phyloP scores from a whole-genome alignment of 2,329 filamentous ascomycete species.

The Blumeria graminis region DNA sequence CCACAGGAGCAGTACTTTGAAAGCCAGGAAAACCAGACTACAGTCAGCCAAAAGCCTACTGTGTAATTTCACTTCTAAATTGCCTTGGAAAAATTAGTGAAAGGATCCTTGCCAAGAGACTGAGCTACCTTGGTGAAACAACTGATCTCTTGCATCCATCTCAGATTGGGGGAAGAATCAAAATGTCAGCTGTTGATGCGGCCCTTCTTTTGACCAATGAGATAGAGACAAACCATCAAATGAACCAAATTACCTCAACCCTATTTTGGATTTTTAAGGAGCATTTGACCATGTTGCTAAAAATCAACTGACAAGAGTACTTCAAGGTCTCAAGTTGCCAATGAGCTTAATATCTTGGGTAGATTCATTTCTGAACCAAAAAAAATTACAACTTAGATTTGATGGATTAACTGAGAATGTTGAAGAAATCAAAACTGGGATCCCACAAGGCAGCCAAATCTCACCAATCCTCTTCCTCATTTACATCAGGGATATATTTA shows the following conservation, averaged over 20 bases:
- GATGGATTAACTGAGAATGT: not conserved
- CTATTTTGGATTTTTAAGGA: not conserved
- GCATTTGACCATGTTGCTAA: not conserved
- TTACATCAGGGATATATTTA: not conserved
- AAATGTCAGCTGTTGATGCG: not conserved
- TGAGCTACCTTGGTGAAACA: not conserved
- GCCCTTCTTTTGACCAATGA: not conserved
- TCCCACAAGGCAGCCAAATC: not conserved
- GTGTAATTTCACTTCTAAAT: not conserved
- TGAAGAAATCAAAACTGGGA: not conserved
- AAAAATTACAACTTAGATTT: not conserved
- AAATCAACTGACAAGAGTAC: not conserved
- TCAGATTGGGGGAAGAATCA: not conserved
- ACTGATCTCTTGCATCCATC: not conserved
- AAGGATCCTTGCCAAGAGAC: not conserved
- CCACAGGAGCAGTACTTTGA: not conserved
- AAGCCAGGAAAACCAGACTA: not conserved
- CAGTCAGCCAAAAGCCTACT: not conserved
- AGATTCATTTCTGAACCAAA: not conserved
- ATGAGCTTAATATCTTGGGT: not conserved
- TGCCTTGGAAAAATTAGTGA: not conserved
- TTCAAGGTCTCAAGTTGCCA: not conserved
- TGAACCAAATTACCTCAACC: not conserved
- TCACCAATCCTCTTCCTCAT: not conserved
- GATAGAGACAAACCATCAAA: not conserved